Conservation (phyloP, 129 eudicot genomes). For the Cynara cardunculus region DNA sequence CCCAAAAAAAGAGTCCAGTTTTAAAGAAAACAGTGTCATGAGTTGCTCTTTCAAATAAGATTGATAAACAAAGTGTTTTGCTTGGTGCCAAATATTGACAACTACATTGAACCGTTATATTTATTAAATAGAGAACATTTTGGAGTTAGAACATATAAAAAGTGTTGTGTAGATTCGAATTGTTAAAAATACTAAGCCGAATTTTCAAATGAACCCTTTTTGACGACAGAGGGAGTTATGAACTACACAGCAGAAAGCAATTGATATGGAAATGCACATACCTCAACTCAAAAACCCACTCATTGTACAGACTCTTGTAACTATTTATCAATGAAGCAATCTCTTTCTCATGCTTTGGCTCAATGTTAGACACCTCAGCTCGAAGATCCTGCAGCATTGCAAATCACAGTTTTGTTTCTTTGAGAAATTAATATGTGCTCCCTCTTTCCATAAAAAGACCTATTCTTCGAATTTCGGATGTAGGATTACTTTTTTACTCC, state of each 20-base stretch:
- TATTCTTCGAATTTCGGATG: not conserved
- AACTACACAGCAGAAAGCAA: not conserved
- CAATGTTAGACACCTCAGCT: slow-evolving; percentile 58
- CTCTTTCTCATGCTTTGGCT: slow-evolving; percentile 86
- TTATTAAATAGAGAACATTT: not conserved
- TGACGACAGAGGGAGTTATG: not conserved
- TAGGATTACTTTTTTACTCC: not conserved
- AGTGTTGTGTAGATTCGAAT: not conserved
- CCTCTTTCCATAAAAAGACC: not conserved
- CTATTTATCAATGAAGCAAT: slow-evolving; percentile 48
- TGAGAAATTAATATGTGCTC: not conserved
- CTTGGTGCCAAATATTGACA: not conserved
- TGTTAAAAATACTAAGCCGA: not conserved
- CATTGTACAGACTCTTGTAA: slow-evolving; percentile 55
- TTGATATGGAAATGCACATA: not conserved
- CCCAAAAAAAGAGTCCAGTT: not conserved
- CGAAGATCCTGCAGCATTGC: slow-evolving; percentile 60
- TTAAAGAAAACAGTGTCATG: not conserved
- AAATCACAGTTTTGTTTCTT: not conserved
- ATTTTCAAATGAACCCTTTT: not conserved
- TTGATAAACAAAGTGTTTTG: not conserved
- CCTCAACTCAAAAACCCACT: slow-evolving; percentile 81
- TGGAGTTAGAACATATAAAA: not conserved
- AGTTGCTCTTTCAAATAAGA: not conserved
- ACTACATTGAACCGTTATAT: not conserved